These are phyloP conservation scores for Aureobasidium sp. DNA, from an alignment of 2,329 filamentous ascomycete species.

Conservation along the genomic window DNA sequence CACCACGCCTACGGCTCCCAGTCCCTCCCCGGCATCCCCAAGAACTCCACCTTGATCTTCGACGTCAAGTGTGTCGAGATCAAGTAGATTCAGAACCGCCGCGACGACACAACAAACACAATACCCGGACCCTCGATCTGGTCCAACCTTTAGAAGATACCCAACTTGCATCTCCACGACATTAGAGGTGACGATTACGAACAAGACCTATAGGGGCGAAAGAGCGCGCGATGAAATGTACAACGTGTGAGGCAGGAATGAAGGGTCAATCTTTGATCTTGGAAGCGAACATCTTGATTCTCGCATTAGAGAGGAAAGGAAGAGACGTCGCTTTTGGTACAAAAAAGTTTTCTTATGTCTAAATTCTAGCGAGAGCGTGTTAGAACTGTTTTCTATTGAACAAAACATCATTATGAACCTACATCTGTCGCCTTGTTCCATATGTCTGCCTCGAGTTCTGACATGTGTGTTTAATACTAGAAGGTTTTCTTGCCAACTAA, in stretches of 20 bases:
- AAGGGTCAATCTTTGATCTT: neutral
- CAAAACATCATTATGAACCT: neutral
- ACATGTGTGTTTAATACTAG: no score
- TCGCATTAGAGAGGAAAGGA: constrained; percentile 1
- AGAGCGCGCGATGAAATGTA: neutral
- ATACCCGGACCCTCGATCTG: neutral
- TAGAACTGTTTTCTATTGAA: neutral
- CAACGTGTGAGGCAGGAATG: constrained; percentile 1
- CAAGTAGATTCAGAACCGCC: constrained; percentile 26
- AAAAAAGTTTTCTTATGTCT: constrained; percentile 8
- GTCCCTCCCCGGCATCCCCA: constrained; percentile 71
- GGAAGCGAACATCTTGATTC: neutral
- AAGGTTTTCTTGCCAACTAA: no score
- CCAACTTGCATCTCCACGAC: constrained; percentile 15
- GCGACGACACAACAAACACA: neutral
- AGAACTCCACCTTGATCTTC: constrained; percentile 85
- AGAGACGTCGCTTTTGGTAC: neutral
- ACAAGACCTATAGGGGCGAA: neutral
- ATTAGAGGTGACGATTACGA: neutral
- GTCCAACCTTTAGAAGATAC: constrained; percentile 14
- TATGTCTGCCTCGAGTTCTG: no score
- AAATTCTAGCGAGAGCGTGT: constrained; percentile 3
- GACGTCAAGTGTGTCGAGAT: constrained; percentile 53
- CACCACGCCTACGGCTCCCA: constrained; percentile 84
- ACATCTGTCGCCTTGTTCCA: no score